Evolutionary conservation across 2,329 filamentous ascomycete genomes (phyloP).

Genomic region (Fusarium marasasianum): DNA sequence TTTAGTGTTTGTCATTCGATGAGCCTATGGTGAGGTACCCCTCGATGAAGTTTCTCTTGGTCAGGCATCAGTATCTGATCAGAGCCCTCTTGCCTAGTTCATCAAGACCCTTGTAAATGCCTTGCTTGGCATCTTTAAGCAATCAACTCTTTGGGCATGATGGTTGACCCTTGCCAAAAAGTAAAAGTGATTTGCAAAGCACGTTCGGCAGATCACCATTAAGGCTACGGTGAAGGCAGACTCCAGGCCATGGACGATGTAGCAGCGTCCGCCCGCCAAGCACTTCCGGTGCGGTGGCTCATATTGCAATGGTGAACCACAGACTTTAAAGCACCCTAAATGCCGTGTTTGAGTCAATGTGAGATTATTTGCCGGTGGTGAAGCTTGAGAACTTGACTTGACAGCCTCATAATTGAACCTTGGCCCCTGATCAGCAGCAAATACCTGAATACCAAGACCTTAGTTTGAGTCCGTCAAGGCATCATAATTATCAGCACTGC

Average conservation of each 20-base stretch:
- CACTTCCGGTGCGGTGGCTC: conserved; percentile 9
- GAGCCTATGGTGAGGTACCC: not conserved
- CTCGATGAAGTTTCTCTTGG: not conserved
- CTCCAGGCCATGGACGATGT: conserved; percentile 14
- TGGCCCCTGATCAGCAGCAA: conserved; percentile 1
- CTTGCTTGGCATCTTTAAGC: conserved; percentile 17
- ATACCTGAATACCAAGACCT: not conserved
- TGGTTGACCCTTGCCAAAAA: conserved; percentile 5
- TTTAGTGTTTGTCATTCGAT: not conserved
- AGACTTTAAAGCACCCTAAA: not conserved
- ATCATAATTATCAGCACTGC: not conserved
- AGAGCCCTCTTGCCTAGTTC: not conserved
- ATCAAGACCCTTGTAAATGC: not conserved
- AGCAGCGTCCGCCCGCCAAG: conserved; percentile 25
- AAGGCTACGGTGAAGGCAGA: conserved; percentile 29
- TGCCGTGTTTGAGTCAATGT: not conserved
- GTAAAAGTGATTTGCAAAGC: conserved; percentile 18
- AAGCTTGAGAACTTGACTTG: conserved; percentile 3
- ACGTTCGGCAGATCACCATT: conserved; percentile 32
- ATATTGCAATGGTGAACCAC: conserved; percentile 22
- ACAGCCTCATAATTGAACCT: conserved; percentile 20
- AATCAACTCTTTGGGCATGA: not conserved
- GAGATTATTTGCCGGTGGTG: not conserved
- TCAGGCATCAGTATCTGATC: conserved; percentile 6
- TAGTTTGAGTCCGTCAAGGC: not conserved